phyloP scores from a whole-genome alignment of 176 grass and related monocot genomes.

The Miscanthus lutarioriparius region DNA sequence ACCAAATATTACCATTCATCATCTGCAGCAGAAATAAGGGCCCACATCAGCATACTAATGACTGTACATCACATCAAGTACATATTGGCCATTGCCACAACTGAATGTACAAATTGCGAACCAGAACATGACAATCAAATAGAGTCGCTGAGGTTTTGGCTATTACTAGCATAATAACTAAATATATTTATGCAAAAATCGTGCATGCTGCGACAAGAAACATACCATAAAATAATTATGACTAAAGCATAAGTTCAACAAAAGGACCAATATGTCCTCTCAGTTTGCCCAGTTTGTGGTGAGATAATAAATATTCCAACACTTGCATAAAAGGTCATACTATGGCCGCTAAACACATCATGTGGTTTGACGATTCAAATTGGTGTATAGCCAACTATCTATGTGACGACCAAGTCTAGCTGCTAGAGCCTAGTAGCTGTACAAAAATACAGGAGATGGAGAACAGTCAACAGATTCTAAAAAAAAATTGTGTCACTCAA shows the following conservation, averaged over 20 bases:
- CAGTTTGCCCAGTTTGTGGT: neutral
- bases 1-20: slow-evolving; percentile 95
- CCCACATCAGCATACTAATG: slow-evolving; percentile 3
- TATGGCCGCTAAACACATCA: neutral
- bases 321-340: neutral
- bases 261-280: neutral
- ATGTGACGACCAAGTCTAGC: neutral
- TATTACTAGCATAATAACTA: neutral
- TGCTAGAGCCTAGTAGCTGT: neutral
- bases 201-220: neutral
- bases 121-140: neutral
- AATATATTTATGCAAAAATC: neutral
- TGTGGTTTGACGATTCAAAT: neutral
- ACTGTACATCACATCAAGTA: neutral
- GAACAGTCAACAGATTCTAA: neutral
- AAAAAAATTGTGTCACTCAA: neutral
- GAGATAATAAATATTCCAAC: neutral
- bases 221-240: slow-evolving; percentile 3
- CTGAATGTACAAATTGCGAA: neutral
- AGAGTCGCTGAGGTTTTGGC: neutral
- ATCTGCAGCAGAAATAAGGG: slow-evolving; percentile 42
- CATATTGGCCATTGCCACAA: neutral
- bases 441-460: neutral
- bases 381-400: neutral
- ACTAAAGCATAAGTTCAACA: neutral